These are phyloP conservation scores for Solanum verrucosum DNA, from an alignment of 257 asterid genomes.

Conservation along the genomic window DNA sequence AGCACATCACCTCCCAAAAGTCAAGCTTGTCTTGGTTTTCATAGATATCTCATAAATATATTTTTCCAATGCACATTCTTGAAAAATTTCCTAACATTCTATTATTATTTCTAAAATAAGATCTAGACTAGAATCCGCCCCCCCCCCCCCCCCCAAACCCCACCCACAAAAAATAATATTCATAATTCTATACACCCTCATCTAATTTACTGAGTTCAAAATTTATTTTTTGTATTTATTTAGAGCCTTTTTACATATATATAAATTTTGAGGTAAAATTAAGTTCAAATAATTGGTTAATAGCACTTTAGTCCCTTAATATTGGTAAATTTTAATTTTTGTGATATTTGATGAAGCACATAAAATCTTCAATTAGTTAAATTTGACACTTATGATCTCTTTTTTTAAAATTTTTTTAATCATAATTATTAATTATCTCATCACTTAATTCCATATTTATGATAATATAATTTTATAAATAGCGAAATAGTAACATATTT, in stretches of 20 bases:
- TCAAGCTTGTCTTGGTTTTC: not conserved
- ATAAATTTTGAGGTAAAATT: not conserved
- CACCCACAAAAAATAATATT: too few species aligned
- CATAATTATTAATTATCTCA: too few species aligned
- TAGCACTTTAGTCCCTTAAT: not conserved
- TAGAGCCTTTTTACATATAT: not conserved
- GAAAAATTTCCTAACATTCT: not conserved
- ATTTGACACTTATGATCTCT: not conserved
- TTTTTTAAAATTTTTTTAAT: too few species aligned
- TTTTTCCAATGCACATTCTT: not conserved
- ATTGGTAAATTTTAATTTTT: not conserved
- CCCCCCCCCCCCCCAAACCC: too few species aligned
- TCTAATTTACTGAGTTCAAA: too few species aligned
- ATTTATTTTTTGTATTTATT: too few species aligned
- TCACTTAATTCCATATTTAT: not conserved
- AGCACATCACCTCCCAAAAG: not conserved
- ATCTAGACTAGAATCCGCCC: not conserved
- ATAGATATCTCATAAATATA: not conserved
- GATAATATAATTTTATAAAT: too few species aligned
- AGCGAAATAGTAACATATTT: too few species aligned
- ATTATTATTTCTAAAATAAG: not conserved
- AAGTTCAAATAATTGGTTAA: not conserved
- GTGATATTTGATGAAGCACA: not conserved
- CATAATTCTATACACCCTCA: not conserved
- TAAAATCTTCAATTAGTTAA: not conserved